Evolutionary conservation across 495 filamentous ascomycete species (phyloP).

Genomic region (Hypoxylon lienhwacheense): DNA sequence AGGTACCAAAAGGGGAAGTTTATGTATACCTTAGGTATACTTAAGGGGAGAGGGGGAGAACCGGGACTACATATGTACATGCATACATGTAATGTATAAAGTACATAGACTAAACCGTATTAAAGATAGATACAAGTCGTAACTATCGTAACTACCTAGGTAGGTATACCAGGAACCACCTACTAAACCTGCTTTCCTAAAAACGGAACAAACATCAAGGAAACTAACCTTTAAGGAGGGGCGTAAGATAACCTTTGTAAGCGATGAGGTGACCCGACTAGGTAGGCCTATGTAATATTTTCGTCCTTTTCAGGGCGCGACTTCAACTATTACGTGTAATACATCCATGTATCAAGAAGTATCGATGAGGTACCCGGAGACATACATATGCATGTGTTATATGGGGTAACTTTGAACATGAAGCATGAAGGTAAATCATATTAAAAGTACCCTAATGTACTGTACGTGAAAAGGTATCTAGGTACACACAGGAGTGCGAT

Average conservation of each 20-base stretch:
- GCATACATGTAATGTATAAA: not conserved
- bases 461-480: not conserved
- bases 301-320: not conserved
- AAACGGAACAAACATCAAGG: slow-evolving; percentile 2
- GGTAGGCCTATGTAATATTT: too few species aligned
- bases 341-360: not conserved
- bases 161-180: too few species aligned
- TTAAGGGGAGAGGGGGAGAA: not conserved
- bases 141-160: too few species aligned
- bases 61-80: too few species aligned
- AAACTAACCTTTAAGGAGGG: slow-evolving; percentile 8
- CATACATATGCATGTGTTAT: too few species aligned
- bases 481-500: not conserved
- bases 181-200: not conserved
- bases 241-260: slow-evolving; percentile 26
- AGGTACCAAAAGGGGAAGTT: slow-evolving; percentile 21
- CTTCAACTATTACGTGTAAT: not conserved
- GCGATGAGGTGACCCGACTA: slow-evolving; percentile 28
- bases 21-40: too few species aligned
- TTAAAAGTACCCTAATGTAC: not conserved
- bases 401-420: too few species aligned
- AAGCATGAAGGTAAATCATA: not conserved
- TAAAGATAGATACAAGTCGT: too few species aligned
- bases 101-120: too few species aligned
- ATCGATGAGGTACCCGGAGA: too few species aligned